Evolutionary conservation across 2,329 filamentous ascomycete genomes (phyloP).

Genomic region (Pseudodiploospora longispora): DNA sequence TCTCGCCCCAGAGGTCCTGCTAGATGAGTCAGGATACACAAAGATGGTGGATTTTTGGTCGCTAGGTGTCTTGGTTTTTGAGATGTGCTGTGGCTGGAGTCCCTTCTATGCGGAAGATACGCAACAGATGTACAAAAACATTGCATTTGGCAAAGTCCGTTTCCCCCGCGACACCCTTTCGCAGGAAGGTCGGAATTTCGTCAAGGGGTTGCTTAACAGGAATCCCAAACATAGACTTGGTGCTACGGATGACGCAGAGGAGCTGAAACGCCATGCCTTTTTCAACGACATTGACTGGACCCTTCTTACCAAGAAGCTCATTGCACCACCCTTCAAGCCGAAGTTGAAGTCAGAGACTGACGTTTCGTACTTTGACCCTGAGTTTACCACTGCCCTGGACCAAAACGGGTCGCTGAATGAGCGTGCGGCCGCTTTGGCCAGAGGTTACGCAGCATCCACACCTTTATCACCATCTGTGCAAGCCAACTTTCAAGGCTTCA

Average conservation of each 20-base stretch:
- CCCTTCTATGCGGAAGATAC: constrained; percentile 98
- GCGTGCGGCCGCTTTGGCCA: constrained; percentile 76
- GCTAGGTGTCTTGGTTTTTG: constrained; percentile 90
- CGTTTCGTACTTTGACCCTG: constrained; percentile 96
- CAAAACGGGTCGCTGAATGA: constrained; percentile 84
- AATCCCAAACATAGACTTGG: constrained; percentile 94
- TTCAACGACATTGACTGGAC: constrained; percentile 93
- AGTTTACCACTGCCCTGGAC: constrained; percentile 92
- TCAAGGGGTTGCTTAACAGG: constrained; percentile 92
- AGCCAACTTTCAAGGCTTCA: constrained; percentile 97
- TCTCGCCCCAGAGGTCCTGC: constrained; percentile 84
- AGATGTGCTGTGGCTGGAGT: constrained; percentile 99
- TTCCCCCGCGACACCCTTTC: constrained; percentile 93
- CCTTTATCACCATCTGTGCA: constrained; percentile 92
- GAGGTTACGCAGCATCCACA: constrained; percentile 80
- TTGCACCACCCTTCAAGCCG: constrained; percentile 94
- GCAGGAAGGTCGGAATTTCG: constrained; percentile 91
- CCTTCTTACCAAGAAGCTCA: constrained; percentile 77
- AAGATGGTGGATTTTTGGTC: constrained; percentile 99
- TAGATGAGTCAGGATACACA: constrained; percentile 95
- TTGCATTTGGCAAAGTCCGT: constrained; percentile 95
- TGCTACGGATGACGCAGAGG: constrained; percentile 82
- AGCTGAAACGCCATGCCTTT: constrained; percentile 90
- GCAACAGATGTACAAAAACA: constrained; percentile 99
- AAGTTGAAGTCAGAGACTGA: constrained; percentile 94